phyloP scores from a whole-genome alignment of 2,329 filamentous ascomycete genomes.

The Annulohypoxylon truncatum region DNA sequence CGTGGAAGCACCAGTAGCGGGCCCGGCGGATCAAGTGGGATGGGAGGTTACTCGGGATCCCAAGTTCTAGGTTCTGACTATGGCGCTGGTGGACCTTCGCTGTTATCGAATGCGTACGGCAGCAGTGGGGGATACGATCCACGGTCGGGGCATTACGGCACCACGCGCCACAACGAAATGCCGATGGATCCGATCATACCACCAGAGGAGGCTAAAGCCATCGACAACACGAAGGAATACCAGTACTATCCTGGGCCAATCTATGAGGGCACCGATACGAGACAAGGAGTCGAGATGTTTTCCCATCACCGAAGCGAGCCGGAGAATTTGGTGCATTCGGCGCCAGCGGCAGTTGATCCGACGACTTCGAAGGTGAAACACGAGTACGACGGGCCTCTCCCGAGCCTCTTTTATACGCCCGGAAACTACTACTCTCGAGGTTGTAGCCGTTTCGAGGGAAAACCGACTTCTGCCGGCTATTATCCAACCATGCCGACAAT shows the following conservation, averaged over 20 bases:
- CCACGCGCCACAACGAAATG: constrained; percentile 60
- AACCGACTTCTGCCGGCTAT: constrained; percentile 62
- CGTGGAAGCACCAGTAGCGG: constrained; percentile 77
- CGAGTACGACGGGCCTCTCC: constrained; percentile 60
- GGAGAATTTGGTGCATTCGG: constrained; percentile 45
- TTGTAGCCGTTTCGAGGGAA: constrained; percentile 66
- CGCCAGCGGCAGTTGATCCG: constrained; percentile 50
- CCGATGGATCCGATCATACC: constrained; percentile 64
- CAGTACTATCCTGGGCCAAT: constrained; percentile 65
- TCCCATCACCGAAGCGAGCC: constrained; percentile 53
- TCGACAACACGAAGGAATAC: constrained; percentile 63
- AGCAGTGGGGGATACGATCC: constrained; percentile 54
- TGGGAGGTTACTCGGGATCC: constrained; percentile 61
- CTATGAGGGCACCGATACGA: constrained; percentile 61
- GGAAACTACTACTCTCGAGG: constrained; percentile 55
- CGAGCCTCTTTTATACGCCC: constrained; percentile 62
- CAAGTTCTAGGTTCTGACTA: constrained; percentile 56
- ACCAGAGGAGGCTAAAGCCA: constrained; percentile 62
- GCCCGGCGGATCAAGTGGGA: constrained; percentile 70
- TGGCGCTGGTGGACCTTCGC: constrained; percentile 51
- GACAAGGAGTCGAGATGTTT: constrained; percentile 63
- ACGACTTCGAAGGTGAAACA: constrained; percentile 60
- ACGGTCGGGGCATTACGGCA: constrained; percentile 56
- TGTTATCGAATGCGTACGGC: constrained; percentile 55
- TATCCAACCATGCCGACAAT: constrained; percentile 64